Conservation (phyloP, 2,329 filamentous ascomycete genomes). For the Microdochium nivale region DNA sequence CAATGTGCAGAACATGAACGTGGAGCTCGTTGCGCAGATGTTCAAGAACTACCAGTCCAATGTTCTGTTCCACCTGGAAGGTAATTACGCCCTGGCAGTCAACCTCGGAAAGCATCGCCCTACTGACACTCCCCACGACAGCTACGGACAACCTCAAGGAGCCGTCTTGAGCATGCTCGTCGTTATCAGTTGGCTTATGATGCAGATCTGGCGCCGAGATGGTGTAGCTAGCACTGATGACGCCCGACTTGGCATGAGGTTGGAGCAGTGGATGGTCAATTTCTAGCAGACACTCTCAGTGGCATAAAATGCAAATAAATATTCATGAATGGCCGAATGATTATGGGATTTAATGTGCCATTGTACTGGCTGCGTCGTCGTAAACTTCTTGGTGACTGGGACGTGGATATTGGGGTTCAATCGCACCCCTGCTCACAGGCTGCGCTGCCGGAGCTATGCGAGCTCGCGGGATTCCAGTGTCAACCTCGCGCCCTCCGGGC, state of each 20-base stretch:
- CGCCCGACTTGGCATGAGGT: no score
- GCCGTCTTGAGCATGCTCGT: slow-evolving; percentile 42
- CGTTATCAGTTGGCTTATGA: neutral
- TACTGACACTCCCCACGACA: slow-evolving; percentile 20
- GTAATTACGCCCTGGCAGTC: slow-evolving; percentile 33
- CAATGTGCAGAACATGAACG: slow-evolving; percentile 98
- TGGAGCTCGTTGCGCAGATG: slow-evolving; percentile 96
- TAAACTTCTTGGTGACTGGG: neutral
- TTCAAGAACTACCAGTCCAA: slow-evolving; percentile 99
- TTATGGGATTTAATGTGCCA: no score
- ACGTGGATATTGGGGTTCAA: no score
- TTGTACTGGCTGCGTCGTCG: neutral
- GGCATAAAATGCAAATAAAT: no score
- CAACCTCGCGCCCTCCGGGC: neutral
- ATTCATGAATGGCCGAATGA: no score
- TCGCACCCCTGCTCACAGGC: neutral
- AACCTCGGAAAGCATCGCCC: no score
- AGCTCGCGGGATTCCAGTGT: neutral
- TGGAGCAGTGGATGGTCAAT: no score
- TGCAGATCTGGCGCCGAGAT: neutral
- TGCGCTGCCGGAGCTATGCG: neutral
- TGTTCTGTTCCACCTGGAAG: slow-evolving; percentile 93
- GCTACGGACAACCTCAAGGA: slow-evolving; percentile 80
- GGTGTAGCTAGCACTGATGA: neutral
- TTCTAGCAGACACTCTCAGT: no score